Base-by-base conservation (phyloP, 306 rosid species). In the cucumber (Cucumis sativus) region DNA sequence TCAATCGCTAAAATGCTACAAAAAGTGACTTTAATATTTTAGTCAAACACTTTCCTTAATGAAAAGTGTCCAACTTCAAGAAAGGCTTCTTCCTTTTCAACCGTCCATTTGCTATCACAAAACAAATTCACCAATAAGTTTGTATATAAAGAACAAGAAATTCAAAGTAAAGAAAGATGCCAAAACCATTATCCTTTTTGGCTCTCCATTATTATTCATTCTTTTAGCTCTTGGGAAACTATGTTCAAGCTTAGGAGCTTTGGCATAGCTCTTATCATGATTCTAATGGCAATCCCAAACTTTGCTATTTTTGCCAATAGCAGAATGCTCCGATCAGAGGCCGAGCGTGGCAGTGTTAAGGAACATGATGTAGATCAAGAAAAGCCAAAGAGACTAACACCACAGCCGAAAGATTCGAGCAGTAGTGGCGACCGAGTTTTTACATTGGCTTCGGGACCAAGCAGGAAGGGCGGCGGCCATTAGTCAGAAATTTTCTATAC, bases 391-490 rank as follows among this genome's bases (percentile, higher is more conserved):
- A 59, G 35, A 2, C 16, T 59, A 59, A 7, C 17, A 23, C 64
- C 64, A 23, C 17, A 2, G 17, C 3, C 8, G 16, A 59, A 59
- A 15, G 33, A 8, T 59, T 21, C 35, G 2, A 7, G 64, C 16
- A 10, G 16, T 63, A 78, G 64, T 12, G 64, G 80, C 13, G 69
- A 69, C 60, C 81, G 63, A 77, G 75, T 79, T 63, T 80, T 75
- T 65, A 83, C 92, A 4, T 68, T 92, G 92, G 80, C 94, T 68
- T 92, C 98, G 61, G 96, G 98, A 61, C 98, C 96, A 3, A 89
- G 98, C 78, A 81, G 80, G 77, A 92, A 84, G 86, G 98, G 98
- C 80, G 21, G 91, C n/a, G 98, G 98, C 77, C 96, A 92, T 78
- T 92, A 80, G 65, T 17, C 43, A 64, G 17, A 76, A 54, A 64